Percentiles rank a stretch among this genome's conserved stretches.
Conservation (phyloP, 768 basidiomycete genomes). For the Auricularia heimuer region DNA sequence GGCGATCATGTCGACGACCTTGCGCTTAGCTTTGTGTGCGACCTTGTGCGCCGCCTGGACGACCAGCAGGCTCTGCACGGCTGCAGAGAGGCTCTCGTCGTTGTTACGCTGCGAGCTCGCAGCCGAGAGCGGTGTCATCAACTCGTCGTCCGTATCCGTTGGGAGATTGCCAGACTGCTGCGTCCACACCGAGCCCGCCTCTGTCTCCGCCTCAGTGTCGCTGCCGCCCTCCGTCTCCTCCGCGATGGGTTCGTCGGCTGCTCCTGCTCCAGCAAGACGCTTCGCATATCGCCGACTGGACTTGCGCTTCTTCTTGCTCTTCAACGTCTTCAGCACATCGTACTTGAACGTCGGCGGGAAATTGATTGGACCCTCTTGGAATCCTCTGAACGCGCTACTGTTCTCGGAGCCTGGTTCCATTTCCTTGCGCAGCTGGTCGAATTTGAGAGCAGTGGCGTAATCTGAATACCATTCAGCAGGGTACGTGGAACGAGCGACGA, state of each 20-base stretch:
- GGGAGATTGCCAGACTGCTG: slow-evolving; percentile 21
- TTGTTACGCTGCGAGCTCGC: slow-evolving; percentile 9
- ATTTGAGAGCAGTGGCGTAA: slow-evolving; percentile 75
- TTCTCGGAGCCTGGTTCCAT: slow-evolving; percentile 46
- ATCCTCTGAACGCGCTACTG: slow-evolving; percentile 54
- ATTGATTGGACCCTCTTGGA: slow-evolving; percentile 66
- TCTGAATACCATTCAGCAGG: slow-evolving; percentile 34
- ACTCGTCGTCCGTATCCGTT: slow-evolving; percentile 26
- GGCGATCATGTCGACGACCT: slow-evolving; percentile 1
- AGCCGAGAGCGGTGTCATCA: slow-evolving; percentile 25
- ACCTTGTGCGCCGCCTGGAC: not conserved
- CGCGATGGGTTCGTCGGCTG: slow-evolving; percentile 1
- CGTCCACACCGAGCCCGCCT: slow-evolving; percentile 44
- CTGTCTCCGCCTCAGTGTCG: slow-evolving; percentile 38
- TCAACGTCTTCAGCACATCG: slow-evolving; percentile 57
- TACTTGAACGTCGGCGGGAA: slow-evolving; percentile 96
- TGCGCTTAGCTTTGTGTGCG: not conserved
- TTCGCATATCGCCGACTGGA: not conserved
- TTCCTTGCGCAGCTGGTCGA: slow-evolving; percentile 77
- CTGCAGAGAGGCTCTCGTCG: not conserved
- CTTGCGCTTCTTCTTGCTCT: slow-evolving; percentile 27
- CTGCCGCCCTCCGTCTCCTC: slow-evolving; percentile 20
- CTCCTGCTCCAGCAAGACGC: not conserved
- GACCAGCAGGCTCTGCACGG: not conserved
- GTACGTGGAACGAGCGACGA: not conserved